A percentile compares a stretch with the other conserved stretches of the same genome.
Evolutionary conservation across 352 stramenopile genomes (phyloP).

Genomic region (Elongisporangium anandrum): DNA sequence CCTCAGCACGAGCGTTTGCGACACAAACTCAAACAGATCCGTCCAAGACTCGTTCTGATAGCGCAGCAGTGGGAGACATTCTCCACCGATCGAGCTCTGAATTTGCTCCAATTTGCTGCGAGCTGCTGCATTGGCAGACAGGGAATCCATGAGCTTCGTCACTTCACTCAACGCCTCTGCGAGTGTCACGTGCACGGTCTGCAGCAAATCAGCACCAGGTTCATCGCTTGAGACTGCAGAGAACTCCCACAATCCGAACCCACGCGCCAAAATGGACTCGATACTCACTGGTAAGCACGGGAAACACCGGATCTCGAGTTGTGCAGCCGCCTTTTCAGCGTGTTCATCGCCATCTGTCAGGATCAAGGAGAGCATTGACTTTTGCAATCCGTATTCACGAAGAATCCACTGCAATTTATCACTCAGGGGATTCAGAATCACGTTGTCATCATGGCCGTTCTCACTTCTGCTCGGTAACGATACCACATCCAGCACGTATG

Average conservation of each 20-base stretch:
- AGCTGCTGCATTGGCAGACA: background rate
- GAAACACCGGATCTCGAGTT: slow-evolving; percentile 9
- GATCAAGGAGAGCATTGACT: slow-evolving; percentile 10
- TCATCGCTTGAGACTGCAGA: background rate
- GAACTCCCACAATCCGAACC: background rate
- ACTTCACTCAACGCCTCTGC: background rate
- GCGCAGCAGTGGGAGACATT: background rate
- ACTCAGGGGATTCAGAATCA: background rate
- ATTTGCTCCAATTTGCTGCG: slow-evolving; percentile 7
- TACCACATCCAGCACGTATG: slow-evolving; percentile 24
- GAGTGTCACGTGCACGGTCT: slow-evolving; percentile 1
- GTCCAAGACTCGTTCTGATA: slow-evolving; percentile 10
- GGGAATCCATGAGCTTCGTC: background rate
- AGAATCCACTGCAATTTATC: slow-evolving; percentile 6
- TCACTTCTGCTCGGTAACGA: slow-evolving; percentile 5
- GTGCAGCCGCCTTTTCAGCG: background rate
- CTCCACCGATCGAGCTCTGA: slow-evolving; percentile 3
- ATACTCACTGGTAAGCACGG: slow-evolving; percentile 9
- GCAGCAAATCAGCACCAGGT: background rate
- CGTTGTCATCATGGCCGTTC: background rate
- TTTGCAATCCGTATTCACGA: slow-evolving; percentile 19
- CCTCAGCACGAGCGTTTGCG: slow-evolving; percentile 13
- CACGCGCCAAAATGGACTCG: slow-evolving; percentile 7
- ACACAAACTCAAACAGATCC: slow-evolving; percentile 18
- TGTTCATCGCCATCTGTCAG: slow-evolving; percentile 8